Evolutionary conservation across 768 basidiomycete genomes (phyloP).

Genomic region (Lactarius psammicola): DNA sequence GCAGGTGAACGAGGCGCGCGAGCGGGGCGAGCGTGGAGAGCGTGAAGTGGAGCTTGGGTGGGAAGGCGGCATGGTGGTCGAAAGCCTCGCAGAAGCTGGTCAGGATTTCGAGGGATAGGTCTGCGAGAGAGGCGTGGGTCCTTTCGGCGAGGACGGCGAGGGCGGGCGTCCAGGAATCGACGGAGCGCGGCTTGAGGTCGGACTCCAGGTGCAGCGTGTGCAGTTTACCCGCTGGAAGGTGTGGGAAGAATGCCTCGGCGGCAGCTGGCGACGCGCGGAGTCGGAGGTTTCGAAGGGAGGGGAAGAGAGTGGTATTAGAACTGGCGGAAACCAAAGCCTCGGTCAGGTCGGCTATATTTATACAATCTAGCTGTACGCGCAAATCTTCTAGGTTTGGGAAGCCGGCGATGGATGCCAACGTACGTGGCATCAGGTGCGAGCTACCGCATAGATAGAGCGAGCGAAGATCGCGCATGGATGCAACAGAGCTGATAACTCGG

Average conservation of each 20-base stretch:
- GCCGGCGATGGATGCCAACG: conserved; percentile 22
- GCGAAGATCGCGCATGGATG: conserved; percentile 24
- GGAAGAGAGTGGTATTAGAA: conserved; percentile 19
- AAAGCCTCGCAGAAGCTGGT: conserved; percentile 29
- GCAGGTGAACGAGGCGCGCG: conserved; percentile 31
- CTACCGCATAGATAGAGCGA: conserved; percentile 26
- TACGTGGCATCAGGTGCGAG: conserved; percentile 26
- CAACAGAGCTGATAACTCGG: conserved; percentile 21
- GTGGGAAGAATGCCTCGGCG: conserved; percentile 21
- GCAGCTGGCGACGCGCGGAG: conserved; percentile 23
- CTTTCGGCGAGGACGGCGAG: conserved; percentile 26
- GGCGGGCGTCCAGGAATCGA: conserved; percentile 28
- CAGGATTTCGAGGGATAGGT: conserved; percentile 24
- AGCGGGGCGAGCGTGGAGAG: conserved; percentile 33
- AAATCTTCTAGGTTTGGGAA: conserved; percentile 27
- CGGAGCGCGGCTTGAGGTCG: conserved; percentile 28
- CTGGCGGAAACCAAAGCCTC: conserved; percentile 12
- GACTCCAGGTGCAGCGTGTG: conserved; percentile 26
- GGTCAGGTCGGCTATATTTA: conserved; percentile 17
- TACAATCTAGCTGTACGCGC: conserved; percentile 26
- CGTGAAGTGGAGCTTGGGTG: conserved; percentile 30
- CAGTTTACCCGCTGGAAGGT: conserved; percentile 19
- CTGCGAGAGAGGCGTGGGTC: conserved; percentile 17
- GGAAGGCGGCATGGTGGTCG: conserved; percentile 21
- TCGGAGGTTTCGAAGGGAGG: conserved; percentile 24